Conservation (phyloP, 306 rosid genomes). For the Morella rubra region DNA sequence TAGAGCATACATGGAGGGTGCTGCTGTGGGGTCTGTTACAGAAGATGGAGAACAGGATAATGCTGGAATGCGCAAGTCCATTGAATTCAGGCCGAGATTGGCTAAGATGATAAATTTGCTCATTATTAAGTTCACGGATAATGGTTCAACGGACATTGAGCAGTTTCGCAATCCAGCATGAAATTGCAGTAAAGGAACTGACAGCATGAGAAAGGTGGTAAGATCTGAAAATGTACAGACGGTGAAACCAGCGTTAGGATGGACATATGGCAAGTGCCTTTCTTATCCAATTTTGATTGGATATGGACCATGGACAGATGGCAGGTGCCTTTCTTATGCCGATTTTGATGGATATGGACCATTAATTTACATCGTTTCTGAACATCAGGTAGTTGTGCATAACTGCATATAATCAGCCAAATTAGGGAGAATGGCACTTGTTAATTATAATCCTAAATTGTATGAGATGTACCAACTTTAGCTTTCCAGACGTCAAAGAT, state of each 20-base stretch:
- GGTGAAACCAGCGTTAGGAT: slow-evolving; percentile 2
- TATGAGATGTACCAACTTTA: background rate
- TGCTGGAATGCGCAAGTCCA: slow-evolving; percentile 2
- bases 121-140: slow-evolving; percentile 55
- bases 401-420: background rate
- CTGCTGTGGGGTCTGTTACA: slow-evolving; percentile 46
- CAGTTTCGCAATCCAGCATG: slow-evolving; percentile 39
- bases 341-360: slow-evolving; percentile 3
- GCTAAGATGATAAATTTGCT: slow-evolving; percentile 57
- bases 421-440: background rate
- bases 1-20: slow-evolving; percentile 57
- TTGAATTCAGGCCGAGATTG: slow-evolving; percentile 48
- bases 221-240: background rate
- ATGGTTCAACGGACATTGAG: slow-evolving; percentile 64
- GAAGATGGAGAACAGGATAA: slow-evolving; percentile 19
- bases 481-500: background rate
- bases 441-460: background rate
- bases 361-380: background rate
- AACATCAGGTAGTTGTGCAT: slow-evolving; percentile 7
- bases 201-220: slow-evolving; percentile 14
- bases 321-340: slow-evolving; percentile 9
- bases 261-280: slow-evolving; percentile 2
- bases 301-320: background rate
- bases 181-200: background rate
- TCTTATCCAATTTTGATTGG: background rate